Base-by-base conservation (phyloP, 2,329 filamentous ascomycete genomes). In the Alternaria metachromatica region DNA sequence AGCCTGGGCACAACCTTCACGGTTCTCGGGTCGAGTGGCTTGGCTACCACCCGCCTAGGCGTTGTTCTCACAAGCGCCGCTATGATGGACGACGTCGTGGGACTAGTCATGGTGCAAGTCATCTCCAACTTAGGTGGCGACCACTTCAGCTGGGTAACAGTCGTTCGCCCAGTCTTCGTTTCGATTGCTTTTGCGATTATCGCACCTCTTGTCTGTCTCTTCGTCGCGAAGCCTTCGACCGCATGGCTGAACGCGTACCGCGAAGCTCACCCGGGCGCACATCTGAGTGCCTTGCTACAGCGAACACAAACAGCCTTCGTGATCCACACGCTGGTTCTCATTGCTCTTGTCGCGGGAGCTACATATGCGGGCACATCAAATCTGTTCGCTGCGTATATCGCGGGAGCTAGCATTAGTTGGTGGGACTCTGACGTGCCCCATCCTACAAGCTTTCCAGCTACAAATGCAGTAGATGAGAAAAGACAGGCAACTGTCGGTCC, bases 31-130 rank as follows among this genome's bases (percentile, higher is more conserved):
- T 90, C 92, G 9, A 89, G 88, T 3, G 83, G 83, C 2, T 77
- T 90, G 11, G 81, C 80, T n/a, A 75, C 81, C 2, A 88, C 85
- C 9, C 80, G 87, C 2, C 75, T 90, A 0, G 92, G 81, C 60
- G 88, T 80, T 9, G 87, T 96, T 0, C 83, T 94, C 0, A 87
- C 87, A 3, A 89, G 87, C 62, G 92, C 91, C 1, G 92, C 92
- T 0, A 92, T 96, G 87, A 87, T 96, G 80, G 92, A 96, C 74
- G 92, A 96, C 79, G 89, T 95, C 0, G 86, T 92, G 2, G 92
- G 91, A 0, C 81, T 95, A 10, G 87, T 94, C 8, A 91, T 95
- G 87, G 90, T 93, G 0, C 88, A 92, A 68, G 86, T 95, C 49
- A 90, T 96, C 21, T 87, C 90, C 0, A 89, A 89, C 50, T 81